Conservation (phyloP, 768 basidiomycete species). For the Scleroderma bovista region DNA sequence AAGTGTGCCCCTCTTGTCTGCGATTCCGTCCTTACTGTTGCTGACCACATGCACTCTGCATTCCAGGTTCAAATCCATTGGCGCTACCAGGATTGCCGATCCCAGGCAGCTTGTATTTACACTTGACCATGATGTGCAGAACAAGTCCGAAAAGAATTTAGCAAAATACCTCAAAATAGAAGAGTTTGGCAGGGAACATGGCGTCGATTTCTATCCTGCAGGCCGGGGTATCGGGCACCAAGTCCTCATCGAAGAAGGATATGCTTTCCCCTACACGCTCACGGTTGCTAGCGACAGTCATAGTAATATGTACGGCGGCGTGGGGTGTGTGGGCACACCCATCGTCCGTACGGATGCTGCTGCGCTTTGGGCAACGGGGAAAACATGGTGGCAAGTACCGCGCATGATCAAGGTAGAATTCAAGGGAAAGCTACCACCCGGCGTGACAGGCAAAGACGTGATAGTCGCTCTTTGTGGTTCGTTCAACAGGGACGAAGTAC, state of each 20-base stretch:
- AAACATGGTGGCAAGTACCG: constrained; percentile 99
- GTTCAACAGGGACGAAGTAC: constrained; percentile 94
- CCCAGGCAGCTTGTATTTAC: constrained; percentile 90
- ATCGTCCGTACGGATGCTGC: constrained; percentile 95
- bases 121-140: constrained; percentile 97
- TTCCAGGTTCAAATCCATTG: constrained; percentile 87
- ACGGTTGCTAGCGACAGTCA: constrained; percentile 97
- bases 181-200: constrained; percentile 77
- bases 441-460: constrained; percentile 97
- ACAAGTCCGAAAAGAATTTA: constrained; percentile 85
- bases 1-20: constrained; percentile 53
- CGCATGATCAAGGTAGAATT: constrained; percentile 94
- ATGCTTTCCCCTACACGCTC: constrained; percentile 92
- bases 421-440: constrained; percentile 71
- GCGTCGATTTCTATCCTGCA: constrained; percentile 93
- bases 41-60: constrained; percentile 1
- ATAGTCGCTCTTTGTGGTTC: constrained; percentile 95
- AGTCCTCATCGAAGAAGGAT: constrained; percentile 95
- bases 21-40: constrained; percentile 4
- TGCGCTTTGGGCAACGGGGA: constrained; percentile 95
- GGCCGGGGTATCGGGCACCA: constrained; percentile 98
- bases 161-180: constrained; percentile 91
- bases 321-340: constrained; percentile 95
- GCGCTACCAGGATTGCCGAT: constrained; percentile 78
- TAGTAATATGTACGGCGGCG: constrained; percentile 98